Evolutionary conservation across 805 yeast species (phyloP).

Genomic region (Brettanomyces bruxellensis): DNA sequence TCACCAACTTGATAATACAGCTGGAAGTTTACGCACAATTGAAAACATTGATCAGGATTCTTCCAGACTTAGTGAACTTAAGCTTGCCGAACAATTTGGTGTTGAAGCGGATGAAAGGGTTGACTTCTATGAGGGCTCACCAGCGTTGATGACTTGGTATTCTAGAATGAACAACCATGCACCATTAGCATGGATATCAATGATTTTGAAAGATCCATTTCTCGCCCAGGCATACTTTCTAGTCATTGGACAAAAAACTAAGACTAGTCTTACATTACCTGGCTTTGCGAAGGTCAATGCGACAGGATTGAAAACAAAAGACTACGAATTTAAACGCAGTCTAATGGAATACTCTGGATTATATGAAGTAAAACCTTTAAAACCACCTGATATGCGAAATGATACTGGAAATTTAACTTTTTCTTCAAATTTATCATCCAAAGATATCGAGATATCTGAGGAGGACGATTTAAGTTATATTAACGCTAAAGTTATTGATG

Average conservation of each 20-base stretch:
- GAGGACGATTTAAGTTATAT: background rate
- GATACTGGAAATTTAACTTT: background rate
- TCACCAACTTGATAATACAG: no score
- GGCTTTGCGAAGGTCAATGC: background rate
- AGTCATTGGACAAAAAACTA: background rate
- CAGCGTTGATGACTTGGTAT: conserved; percentile 33
- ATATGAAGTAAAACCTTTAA: background rate
- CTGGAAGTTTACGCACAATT: no score
- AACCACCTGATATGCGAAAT: no score
- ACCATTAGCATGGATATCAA: conserved; percentile 40
- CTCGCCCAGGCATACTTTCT: conserved; percentile 7
- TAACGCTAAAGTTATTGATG: conserved; percentile 18
- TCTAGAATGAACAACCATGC: conserved; percentile 39
- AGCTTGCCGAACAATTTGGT: no score
- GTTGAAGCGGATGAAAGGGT: no score
- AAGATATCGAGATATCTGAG: background rate
- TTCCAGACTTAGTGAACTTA: no score
- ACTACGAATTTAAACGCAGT: background rate
- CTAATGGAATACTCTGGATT: background rate
- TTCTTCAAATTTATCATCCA: background rate
- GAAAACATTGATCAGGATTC: no score
- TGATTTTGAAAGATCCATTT: conserved; percentile 38
- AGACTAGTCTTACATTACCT: background rate
- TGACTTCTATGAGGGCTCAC: conserved; percentile 19
- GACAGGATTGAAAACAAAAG: background rate